Base-by-base conservation (phyloP, 345 rosid species). In the Rubroshorea leprosula region DNA sequence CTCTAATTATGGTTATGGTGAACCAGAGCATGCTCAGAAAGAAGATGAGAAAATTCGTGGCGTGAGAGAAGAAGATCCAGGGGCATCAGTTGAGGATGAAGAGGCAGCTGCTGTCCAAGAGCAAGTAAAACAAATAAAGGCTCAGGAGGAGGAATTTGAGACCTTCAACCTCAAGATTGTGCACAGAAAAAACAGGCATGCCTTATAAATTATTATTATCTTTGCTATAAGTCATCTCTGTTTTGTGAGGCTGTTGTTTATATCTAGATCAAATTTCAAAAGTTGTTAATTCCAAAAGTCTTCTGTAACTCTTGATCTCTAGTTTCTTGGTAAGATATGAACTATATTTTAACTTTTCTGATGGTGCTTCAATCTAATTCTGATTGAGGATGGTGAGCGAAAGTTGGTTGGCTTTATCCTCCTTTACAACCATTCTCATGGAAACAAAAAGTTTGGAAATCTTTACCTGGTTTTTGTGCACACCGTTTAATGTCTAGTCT, bases 101-200 rank as follows among this genome's bases (percentile, higher is more conserved):
- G 99, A 94, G 72, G 89, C 80, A 27, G 87, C 82, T 66, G 99
- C 96, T 29, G 95, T 94, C 22, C 93, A 90, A 71, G 99, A 90
- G 81, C 99, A 94, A 84, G 80, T 87, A 20, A 85, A 89, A 77
- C 99, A 94, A 77, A 94, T 94, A 72, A 90, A 84, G 78, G 87
- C 83, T 23, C 97, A 94, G 61, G 99, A 94, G 61, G 99, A 87
- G 63, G 99, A 94, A 72, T 94, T 90, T 71, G 99, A 94, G 78
- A 90, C 97, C 57, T 94, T 94, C 79, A 76, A 87, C 75, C 95
- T 94, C 45, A 87, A 87, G 80, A 85, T 94, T 55, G 99, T 94
- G 62, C 97, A 94, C 51, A 78, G 99, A 57, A 94, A 90, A 79
- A 94, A 94, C 87, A 90, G 96, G 99, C 73, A 83, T 65, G 80